Conservation (phyloP, 23 red algal species). For the Pyropia haitanensis region DNA sequence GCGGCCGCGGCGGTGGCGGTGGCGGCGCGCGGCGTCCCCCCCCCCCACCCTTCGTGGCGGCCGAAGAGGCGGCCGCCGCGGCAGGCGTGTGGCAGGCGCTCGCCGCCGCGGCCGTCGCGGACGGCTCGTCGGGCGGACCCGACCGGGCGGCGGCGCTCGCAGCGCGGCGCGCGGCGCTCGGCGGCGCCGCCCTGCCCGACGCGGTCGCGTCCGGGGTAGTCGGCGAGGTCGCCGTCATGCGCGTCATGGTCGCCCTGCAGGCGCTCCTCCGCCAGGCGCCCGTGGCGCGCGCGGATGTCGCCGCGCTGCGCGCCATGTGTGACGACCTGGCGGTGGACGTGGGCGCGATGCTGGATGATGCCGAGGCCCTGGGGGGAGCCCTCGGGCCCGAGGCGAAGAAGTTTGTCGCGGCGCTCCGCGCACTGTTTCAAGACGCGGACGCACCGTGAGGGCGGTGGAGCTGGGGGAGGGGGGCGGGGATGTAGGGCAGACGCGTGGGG, state of each 20-base stretch:
- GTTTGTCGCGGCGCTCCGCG: constrained; percentile 61
- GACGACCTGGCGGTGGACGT: constrained; percentile 67
- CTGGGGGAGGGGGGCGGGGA: too few species aligned
- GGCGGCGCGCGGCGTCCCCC: too few species aligned
- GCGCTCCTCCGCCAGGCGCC: constrained; percentile 56
- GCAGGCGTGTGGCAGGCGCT: too few species aligned
- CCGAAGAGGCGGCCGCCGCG: too few species aligned
- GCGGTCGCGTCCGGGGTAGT: constrained; percentile 12
- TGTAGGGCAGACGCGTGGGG: too few species aligned
- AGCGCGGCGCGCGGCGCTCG: too few species aligned
- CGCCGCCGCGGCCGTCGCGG: too few species aligned
- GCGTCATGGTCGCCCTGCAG: constrained; percentile 70
- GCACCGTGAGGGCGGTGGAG: too few species aligned
- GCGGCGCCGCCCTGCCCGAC: not conserved
- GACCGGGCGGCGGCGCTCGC: too few species aligned
- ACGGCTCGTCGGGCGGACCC: too few species aligned
- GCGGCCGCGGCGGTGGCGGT: too few species aligned
- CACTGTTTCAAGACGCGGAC: constrained; percentile 4
- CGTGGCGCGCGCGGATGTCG: constrained; percentile 45
- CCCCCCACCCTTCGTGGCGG: too few species aligned
- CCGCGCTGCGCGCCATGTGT: constrained; percentile 61
- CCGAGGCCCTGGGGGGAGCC: constrained; percentile 35
- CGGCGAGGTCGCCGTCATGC: constrained; percentile 80
- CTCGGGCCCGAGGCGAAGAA: constrained; percentile 71
- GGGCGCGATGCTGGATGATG: constrained; percentile 57